phyloP scores from a whole-genome alignment of 192 early-diverging fungal species.

The Umbelopsis ramanniana region DNA sequence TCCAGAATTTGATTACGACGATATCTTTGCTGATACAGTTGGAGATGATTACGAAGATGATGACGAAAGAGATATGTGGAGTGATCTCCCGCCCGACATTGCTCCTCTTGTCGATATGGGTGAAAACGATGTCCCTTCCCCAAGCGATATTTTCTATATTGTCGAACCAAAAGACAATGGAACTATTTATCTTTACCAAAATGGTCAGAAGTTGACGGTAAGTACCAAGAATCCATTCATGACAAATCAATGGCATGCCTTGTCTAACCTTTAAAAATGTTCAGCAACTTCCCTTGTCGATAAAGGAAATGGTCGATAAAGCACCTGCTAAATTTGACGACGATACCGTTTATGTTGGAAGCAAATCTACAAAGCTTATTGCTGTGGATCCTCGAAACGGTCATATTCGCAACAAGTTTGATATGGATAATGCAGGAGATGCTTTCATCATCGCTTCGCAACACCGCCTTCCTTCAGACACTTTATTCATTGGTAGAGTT shows the following conservation, averaged over 20 bases:
- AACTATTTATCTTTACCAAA: slow-evolving; percentile 62
- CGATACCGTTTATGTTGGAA: slow-evolving; percentile 67
- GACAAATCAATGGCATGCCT: background rate
- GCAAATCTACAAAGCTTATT: slow-evolving; percentile 66
- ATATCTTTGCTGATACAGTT: background rate
- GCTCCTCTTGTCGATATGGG: slow-evolving; percentile 8
- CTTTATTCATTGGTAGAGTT: slow-evolving; percentile 42
- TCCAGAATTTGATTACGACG: slow-evolving; percentile 25
- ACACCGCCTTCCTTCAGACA: slow-evolving; percentile 36
- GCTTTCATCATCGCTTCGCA: slow-evolving; percentile 26
- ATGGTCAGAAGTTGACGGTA: slow-evolving; percentile 63
- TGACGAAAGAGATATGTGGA: background rate
- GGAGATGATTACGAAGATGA: slow-evolving; percentile 19
- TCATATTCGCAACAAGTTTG: slow-evolving; percentile 60
- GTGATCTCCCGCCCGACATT: slow-evolving; percentile 4
- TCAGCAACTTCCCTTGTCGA: slow-evolving; percentile 67
- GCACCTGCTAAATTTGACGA: slow-evolving; percentile 58
- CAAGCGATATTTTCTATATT: slow-evolving; percentile 64
- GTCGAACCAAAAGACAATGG: slow-evolving; percentile 76
- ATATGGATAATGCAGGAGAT: slow-evolving; percentile 43
- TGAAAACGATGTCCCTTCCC: slow-evolving; percentile 13
- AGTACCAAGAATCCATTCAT: background rate
- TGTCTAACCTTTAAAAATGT: background rate
- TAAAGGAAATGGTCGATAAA: slow-evolving; percentile 71
- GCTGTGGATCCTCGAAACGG: slow-evolving; percentile 75